These are phyloP conservation scores for Chionographis japonica DNA, from an alignment of 106 monocot species.

Conservation along the genomic window DNA sequence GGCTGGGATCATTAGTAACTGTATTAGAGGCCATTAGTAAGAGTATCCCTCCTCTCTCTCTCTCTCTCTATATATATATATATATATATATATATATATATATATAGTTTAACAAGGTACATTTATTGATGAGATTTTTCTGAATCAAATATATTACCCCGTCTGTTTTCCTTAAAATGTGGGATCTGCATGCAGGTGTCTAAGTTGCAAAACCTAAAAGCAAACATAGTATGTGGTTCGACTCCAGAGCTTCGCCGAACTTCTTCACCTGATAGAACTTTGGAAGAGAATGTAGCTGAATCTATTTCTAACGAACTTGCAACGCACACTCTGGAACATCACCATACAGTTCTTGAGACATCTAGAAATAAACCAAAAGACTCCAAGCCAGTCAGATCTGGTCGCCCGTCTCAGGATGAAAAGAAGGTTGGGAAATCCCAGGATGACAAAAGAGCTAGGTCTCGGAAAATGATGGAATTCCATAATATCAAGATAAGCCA, in stretches of 20 bases:
- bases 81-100: too few species aligned
- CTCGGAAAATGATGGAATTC: slow-evolving; percentile 77
- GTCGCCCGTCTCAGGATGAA: slow-evolving; percentile 63
- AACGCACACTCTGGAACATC: slow-evolving; percentile 28
- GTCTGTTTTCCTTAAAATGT: too few species aligned
- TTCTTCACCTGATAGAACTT: slow-evolving; percentile 63
- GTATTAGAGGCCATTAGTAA: too few species aligned
- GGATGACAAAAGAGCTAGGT: slow-evolving; percentile 69
- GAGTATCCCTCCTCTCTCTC: too few species aligned
- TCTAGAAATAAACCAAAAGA: slow-evolving; percentile 52
- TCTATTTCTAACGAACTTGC: slow-evolving; percentile 50
- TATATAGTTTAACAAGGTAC: too few species aligned
- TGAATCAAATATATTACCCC: too few species aligned
- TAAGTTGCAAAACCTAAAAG: slow-evolving; percentile 51
- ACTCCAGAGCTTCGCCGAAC: slow-evolving; percentile 47
- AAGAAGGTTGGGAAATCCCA: slow-evolving; percentile 64
- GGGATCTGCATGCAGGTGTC: slow-evolving; percentile 29
- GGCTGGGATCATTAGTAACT: too few species aligned
- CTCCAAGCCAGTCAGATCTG: slow-evolving; percentile 43
- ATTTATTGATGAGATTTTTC: too few species aligned
- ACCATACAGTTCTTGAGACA: slow-evolving; percentile 19
- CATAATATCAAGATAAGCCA: slow-evolving; percentile 91
- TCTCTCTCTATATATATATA: too few species aligned
- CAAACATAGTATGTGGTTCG: slow-evolving; percentile 44
- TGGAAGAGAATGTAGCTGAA: slow-evolving; percentile 60